A percentile compares a stretch with the other conserved stretches of the same genome.
Conservation (phyloP, 2,329 filamentous ascomycete species). For the Aspergillus clavatus region DNA sequence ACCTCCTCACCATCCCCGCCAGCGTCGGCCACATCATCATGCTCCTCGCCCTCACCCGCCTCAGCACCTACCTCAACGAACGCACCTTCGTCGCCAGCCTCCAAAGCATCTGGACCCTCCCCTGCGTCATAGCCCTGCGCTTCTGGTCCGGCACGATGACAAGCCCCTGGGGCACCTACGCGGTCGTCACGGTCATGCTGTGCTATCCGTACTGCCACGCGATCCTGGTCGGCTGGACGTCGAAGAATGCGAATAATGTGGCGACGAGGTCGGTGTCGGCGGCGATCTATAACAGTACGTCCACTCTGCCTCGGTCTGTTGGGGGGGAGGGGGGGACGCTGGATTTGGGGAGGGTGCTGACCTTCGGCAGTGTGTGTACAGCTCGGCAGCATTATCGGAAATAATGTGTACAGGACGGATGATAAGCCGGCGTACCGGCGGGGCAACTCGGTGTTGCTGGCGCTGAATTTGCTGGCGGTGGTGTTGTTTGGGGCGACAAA, state of each 20-base stretch:
- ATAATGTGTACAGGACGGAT: conserved; percentile 49
- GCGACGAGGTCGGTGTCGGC: conserved; percentile 59
- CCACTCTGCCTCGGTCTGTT: too few species aligned
- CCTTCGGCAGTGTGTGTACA: conserved; percentile 28
- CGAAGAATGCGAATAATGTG: conserved; percentile 59
- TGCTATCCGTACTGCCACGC: conserved; percentile 57
- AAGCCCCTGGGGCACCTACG: conserved; percentile 50
- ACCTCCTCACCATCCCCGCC: conserved; percentile 57
- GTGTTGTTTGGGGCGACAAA: conserved; percentile 41
- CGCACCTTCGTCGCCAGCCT: conserved; percentile 46
- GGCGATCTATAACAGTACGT: conserved; percentile 53
- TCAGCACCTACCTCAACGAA: conserved; percentile 45
- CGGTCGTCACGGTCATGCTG: conserved; percentile 46
- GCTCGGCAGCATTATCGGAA: conserved; percentile 25
- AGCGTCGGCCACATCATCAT: conserved; percentile 33
- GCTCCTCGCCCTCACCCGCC: conserved; percentile 42
- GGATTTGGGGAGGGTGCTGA: too few species aligned
- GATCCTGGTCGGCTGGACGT: conserved; percentile 57
- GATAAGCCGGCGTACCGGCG: conserved; percentile 50
- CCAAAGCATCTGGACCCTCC: conserved; percentile 57
- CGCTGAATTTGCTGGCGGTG: conserved; percentile 45
- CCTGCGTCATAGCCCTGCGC: conserved; percentile 51
- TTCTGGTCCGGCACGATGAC: conserved; percentile 42
- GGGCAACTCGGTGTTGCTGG: conserved; percentile 51
- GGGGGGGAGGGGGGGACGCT: neutral